Evolutionary conservation across 805 yeast species (phyloP).

Genomic region (Candida fluviatilis): DNA sequence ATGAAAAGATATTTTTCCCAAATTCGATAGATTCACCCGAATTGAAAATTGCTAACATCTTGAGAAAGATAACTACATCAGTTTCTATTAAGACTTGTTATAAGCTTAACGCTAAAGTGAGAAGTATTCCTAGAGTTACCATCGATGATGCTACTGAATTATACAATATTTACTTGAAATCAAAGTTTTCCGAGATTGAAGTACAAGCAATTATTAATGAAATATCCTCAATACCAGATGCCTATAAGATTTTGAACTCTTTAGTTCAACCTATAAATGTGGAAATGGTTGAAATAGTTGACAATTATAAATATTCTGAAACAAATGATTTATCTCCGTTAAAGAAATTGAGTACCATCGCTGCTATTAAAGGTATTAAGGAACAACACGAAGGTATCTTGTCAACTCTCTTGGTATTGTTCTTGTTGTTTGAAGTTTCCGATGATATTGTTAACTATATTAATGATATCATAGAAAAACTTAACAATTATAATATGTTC

Average conservation of each 20-base stretch:
- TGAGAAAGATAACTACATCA: conserved; percentile 17
- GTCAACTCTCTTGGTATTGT: conserved; percentile 24
- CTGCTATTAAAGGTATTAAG: conserved; percentile 25
- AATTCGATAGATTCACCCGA: conserved; percentile 6
- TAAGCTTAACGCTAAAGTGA: conserved; percentile 17
- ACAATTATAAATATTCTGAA: neutral
- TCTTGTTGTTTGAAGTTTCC: conserved; percentile 30
- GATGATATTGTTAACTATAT: conserved; percentile 20
- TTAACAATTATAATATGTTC: conserved; percentile 20
- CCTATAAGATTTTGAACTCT: conserved; percentile 18
- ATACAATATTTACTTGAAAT: conserved; percentile 17
- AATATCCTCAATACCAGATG: conserved; percentile 24
- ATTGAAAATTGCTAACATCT: conserved; percentile 16
- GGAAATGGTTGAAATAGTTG: conserved; percentile 4
- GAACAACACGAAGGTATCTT: conserved; percentile 25
- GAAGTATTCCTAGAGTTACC: conserved; percentile 10
- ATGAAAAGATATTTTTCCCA: conserved; percentile 20
- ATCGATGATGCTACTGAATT: conserved; percentile 17
- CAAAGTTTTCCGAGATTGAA: conserved; percentile 24
- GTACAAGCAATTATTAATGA: conserved; percentile 15
- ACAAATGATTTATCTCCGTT: conserved; percentile 15
- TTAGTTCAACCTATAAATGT: conserved; percentile 14
- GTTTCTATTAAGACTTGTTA: conserved; percentile 28
- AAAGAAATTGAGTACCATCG: conserved; percentile 20
- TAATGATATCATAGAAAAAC: conserved; percentile 19